Percentiles rank a stretch among this genome's conserved stretches.
Conservation (phyloP, 352 stramenopile species). For the Phytopythium montanum region DNA sequence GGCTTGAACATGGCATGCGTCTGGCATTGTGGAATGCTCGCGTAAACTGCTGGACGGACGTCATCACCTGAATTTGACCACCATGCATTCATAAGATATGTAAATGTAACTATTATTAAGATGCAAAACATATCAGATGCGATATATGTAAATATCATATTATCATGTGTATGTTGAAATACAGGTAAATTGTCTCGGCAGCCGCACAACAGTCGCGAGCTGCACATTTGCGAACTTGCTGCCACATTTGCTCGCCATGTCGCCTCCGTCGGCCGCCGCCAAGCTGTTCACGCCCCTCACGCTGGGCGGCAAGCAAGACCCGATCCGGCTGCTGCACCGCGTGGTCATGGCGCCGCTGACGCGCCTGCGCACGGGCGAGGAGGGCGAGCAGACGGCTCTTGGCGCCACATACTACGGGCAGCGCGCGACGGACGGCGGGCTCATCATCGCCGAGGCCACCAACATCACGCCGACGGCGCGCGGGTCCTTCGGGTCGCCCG, state of each 20-base stretch:
- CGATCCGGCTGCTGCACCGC: slow-evolving; percentile 50
- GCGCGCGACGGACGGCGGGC: slow-evolving; percentile 41
- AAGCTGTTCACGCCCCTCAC: slow-evolving; percentile 65
- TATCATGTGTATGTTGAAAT: not conserved
- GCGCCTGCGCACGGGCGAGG: slow-evolving; percentile 31
- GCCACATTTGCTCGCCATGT: not conserved
- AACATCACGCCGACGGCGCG: slow-evolving; percentile 45
- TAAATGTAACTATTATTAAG: not conserved
- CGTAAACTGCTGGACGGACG: not conserved
- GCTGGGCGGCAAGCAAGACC: slow-evolving; percentile 49
- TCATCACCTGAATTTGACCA: not conserved
- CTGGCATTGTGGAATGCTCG: not conserved
- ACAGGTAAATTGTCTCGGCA: too few relatives aligned
- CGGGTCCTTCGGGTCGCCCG: slow-evolving; percentile 44
- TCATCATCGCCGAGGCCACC: slow-evolving; percentile 65
- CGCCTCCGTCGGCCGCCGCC: slow-evolving; percentile 7
- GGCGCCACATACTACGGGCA: slow-evolving; percentile 61
- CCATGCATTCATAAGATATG: not conserved
- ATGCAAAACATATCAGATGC: too few relatives aligned
- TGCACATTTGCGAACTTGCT: not conserved
- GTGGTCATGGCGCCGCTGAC: slow-evolving; percentile 72
- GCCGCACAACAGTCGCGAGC: not conserved
- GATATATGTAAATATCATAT: too few relatives aligned
- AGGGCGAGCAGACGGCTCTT: slow-evolving; percentile 33
- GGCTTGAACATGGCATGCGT: not conserved